phyloP scores from a whole-genome alignment of 2,329 filamentous ascomycete species.

The Chrysosphaeria jannelii region DNA sequence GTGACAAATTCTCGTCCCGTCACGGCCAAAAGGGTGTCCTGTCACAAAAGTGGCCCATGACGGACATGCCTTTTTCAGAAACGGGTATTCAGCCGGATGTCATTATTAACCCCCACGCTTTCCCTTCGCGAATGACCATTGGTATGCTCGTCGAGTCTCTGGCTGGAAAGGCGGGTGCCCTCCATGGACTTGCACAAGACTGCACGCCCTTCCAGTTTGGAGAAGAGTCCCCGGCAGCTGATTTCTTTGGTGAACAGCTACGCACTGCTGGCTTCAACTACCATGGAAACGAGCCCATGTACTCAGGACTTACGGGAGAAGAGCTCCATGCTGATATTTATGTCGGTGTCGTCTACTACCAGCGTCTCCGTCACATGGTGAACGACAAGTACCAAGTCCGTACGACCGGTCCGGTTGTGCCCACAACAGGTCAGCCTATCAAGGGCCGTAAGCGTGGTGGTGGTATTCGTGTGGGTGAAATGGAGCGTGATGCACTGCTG shows the following conservation, averaged over 20 bases:
- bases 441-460: slow-evolving; percentile 89
- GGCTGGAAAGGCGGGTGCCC: slow-evolving; percentile 74
- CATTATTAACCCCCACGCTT: slow-evolving; percentile 98
- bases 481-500: slow-evolving; percentile 87
- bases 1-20: slow-evolving; percentile 95
- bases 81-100: slow-evolving; percentile 88
- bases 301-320: slow-evolving; percentile 84
- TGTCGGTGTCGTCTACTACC: slow-evolving; percentile 91
- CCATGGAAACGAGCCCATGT: slow-evolving; percentile 96
- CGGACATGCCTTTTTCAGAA: slow-evolving; percentile 93
- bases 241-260: slow-evolving; percentile 90
- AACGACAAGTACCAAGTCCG: slow-evolving; percentile 98
- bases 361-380: slow-evolving; percentile 94
- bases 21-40: slow-evolving; percentile 96
- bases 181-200: slow-evolving; percentile 90
- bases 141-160: slow-evolving; percentile 97
- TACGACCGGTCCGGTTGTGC: slow-evolving; percentile 76
- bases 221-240: slow-evolving; percentile 68
- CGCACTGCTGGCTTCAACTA: slow-evolving; percentile 93
- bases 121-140: slow-evolving; percentile 98
- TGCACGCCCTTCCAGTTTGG: slow-evolving; percentile 86
- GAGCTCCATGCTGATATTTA: slow-evolving; percentile 90
- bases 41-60: slow-evolving; percentile 80
- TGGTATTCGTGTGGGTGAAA: slow-evolving; percentile 96
- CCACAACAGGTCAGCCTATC: slow-evolving; percentile 80